Conservation (phyloP, 352 stramenopile genomes). For the Pythium brachiatum region DNA sequence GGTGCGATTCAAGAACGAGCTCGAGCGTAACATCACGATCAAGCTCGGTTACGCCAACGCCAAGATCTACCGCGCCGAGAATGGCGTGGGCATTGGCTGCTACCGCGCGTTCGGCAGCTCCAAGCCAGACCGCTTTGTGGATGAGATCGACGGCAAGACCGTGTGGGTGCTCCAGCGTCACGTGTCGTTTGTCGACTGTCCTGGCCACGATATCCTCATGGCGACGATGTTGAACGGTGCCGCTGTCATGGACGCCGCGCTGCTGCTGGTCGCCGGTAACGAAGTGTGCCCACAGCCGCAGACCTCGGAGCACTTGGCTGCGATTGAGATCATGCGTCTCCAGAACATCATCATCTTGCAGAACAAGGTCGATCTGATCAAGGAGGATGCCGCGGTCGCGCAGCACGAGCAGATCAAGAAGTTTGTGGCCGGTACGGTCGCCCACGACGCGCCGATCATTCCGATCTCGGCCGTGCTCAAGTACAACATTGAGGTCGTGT, state of each 20-base stretch:
- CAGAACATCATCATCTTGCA: constrained; percentile 99
- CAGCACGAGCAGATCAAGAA: constrained; percentile 98
- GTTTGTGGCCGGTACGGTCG: constrained; percentile 88
- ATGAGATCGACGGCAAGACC: constrained; percentile 87
- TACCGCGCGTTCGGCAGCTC: constrained; percentile 89
- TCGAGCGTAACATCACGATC: constrained; percentile 99
- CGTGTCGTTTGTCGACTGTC: constrained; percentile 99
- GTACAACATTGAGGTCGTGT: constrained; percentile 99
- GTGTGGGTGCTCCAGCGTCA: constrained; percentile 94
- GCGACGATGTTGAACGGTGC: constrained; percentile 99
- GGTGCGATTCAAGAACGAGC: constrained; percentile 98
- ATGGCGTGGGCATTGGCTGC: constrained; percentile 73
- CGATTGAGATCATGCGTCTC: constrained; percentile 99
- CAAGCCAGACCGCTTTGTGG: constrained; percentile 84
- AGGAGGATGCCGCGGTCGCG: constrained; percentile 95
- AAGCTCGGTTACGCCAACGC: constrained; percentile 99
- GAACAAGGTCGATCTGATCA: constrained; percentile 99
- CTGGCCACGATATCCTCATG: constrained; percentile 99
- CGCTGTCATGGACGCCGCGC: constrained; percentile 99
- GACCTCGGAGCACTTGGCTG: constrained; percentile 99
- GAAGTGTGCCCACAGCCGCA: constrained; percentile 99
- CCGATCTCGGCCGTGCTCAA: constrained; percentile 99
- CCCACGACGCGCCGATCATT: constrained; percentile 98
- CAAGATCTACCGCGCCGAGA: constrained; percentile 98
- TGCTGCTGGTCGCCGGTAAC: constrained; percentile 98